Base-by-base conservation (phyloP, 78 protist genomes). In the Monosiga brevicollis region DNA sequence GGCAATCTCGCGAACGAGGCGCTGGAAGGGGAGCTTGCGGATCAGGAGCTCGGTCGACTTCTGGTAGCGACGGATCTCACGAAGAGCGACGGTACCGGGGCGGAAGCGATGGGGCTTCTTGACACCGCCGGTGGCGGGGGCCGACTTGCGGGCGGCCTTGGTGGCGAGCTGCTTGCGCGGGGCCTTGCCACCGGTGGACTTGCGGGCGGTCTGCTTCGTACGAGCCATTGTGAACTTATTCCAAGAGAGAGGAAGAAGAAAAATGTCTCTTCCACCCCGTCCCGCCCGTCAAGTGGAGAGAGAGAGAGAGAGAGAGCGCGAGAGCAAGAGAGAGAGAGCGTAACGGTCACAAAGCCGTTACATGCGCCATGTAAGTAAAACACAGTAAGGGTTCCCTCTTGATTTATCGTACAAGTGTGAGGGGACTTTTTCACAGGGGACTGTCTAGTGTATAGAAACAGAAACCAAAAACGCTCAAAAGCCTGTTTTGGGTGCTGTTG, bases 161-260 rank as follows among this genome's bases (percentile, higher is more conserved):
- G 87, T 85, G 79, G 86, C 90, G 77, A 89, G 81, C 70, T 81
- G 88, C 94, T 91, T 91, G 40, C 91, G 94, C 75, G 95, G 95
- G 34, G 94, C 97, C 91, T 95, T 95, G 78, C 95, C 97, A 72
- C 97, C 97, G 73, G 97, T 95, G 73, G 94, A 89, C 89, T 95
- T 95, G 80, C 97, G 94, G 3, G 97, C 97, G 38, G 97, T 95
- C 86, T 95, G 95, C 91, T 94, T 94, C 23, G 80, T 76, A 9
- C 80, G 80, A 32, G 80, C 80, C 80, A 76, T 76, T 11, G 11
- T 55, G 71, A 22, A 23, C 11, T 23, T 22, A 22, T 55, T 55
- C n/a, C n/a, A 55, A 23, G 71, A 22, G 71, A 11, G 11, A 11
- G 22, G 71, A 55, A 55, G 22, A 22, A 55, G 71, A 55, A 22